These are phyloP conservation scores for Draba incana DNA, from an alignment of 345 rosid genomes.

Conservation along the genomic window DNA sequence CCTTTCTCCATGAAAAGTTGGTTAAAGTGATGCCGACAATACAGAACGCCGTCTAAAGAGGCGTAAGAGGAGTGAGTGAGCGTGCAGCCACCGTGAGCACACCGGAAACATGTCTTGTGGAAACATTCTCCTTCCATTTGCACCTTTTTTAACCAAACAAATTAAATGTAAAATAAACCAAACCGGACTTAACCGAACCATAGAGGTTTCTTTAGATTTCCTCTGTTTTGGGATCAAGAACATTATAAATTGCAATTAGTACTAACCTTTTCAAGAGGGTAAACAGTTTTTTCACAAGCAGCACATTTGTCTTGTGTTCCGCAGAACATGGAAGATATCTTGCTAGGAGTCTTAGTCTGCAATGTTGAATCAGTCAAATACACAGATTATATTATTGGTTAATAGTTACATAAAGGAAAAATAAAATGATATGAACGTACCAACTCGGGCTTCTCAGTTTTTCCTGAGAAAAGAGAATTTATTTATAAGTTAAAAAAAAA, in stretches of 20 bases:
- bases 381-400: neutral
- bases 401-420: neutral
- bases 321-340: slow-evolving; percentile 77
- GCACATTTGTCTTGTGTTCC: slow-evolving; percentile 98
- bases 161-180: neutral
- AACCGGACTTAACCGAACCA: neutral
- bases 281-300: slow-evolving; percentile 83
- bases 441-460: slow-evolving; percentile 58
- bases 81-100: slow-evolving; percentile 91
- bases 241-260: slow-evolving; percentile 4
- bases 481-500: too few species aligned
- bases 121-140: slow-evolving; percentile 89
- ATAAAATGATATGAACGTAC: slow-evolving; percentile 41
- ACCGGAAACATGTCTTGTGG: slow-evolving; percentile 96
- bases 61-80: slow-evolving; percentile 96
- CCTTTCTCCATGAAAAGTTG: slow-evolving; percentile 98
- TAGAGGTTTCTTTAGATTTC: neutral
- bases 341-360: slow-evolving; percentile 81
- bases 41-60: slow-evolving; percentile 79
- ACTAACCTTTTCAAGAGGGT: slow-evolving; percentile 91
- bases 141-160: slow-evolving; percentile 44
- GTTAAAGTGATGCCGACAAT: slow-evolving; percentile 95
- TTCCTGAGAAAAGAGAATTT: slow-evolving; percentile 45
- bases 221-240: neutral
- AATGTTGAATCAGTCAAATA: neutral